Evolutionary conservation across 2,329 filamentous ascomycete species (phyloP).

Genomic region (Ascochyta rabiei): DNA sequence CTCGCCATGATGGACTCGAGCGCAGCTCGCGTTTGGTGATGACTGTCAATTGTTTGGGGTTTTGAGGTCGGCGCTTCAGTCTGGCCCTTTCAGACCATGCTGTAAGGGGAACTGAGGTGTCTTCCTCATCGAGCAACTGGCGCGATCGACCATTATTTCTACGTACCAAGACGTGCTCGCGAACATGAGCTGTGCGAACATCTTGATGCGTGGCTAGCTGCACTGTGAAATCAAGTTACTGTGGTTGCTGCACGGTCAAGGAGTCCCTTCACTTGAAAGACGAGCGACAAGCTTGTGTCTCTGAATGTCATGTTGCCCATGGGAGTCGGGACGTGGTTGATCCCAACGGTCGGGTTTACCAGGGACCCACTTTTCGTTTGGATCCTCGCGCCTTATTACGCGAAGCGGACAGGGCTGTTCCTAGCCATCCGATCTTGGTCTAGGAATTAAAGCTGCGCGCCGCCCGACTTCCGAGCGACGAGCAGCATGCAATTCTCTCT

Average conservation of each 20-base stretch:
- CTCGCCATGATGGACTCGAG: background rate
- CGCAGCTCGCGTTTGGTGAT: background rate
- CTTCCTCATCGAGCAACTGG: constrained; percentile 19
- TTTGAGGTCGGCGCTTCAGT: background rate
- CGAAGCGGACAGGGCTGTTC: constrained; percentile 4
- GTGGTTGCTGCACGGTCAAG: background rate
- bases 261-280: background rate
- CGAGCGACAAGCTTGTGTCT: constrained; percentile 9
- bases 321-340: constrained; percentile 10
- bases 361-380: constrained; percentile 2
- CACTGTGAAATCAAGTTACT: background rate
- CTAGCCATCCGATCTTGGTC: background rate
- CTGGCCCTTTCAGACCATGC: constrained; percentile 9
- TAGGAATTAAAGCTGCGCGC: background rate
- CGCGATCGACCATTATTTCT: constrained; percentile 23
- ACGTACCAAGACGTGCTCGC: constrained; percentile 17
- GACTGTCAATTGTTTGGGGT: background rate
- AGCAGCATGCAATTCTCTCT: background rate
- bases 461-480: background rate
- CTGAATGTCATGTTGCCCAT: constrained; percentile 13
- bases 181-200: background rate
- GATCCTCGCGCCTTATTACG: constrained; percentile 15
- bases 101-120: constrained; percentile 16
- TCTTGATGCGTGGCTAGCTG: no score
- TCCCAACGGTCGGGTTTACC: constrained; percentile 6